Evolutionary conservation across 2,329 filamentous ascomycete species (phyloP).

Genomic region (Akanthomyces uredinophilus): DNA sequence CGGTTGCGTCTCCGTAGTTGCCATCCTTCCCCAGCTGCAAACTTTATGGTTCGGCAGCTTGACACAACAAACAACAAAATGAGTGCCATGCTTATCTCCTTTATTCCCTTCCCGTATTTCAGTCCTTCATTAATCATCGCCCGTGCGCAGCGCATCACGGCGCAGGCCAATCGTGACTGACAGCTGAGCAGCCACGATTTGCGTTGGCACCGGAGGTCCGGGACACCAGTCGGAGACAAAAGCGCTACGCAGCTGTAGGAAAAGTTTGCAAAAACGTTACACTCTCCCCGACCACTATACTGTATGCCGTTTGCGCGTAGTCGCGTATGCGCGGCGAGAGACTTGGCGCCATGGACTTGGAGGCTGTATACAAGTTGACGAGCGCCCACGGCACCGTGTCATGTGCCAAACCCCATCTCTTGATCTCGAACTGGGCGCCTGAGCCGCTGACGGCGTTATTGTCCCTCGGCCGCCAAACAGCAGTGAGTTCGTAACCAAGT

Average conservation of each 20-base stretch:
- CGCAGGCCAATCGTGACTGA: too few species aligned
- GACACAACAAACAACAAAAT: too few species aligned
- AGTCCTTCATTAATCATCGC: too few species aligned
- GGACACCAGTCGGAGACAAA: background rate
- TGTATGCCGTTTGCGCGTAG: constrained; percentile 22
- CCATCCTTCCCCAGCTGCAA: too few species aligned
- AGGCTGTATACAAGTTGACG: constrained; percentile 10
- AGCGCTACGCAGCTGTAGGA: background rate
- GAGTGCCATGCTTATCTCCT: too few species aligned
- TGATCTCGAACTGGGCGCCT: background rate
- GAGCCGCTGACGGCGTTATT: background rate
- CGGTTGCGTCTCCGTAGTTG: too few species aligned
- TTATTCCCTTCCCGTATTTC: too few species aligned
- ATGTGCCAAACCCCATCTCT: background rate
- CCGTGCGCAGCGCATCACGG: too few species aligned
- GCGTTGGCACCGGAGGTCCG: background rate
- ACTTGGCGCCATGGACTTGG: constrained; percentile 17
- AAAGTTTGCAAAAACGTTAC: background rate
- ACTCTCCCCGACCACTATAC: constrained; percentile 24
- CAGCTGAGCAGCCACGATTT: background rate
- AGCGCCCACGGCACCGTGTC: background rate
- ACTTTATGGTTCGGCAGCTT: too few species aligned
- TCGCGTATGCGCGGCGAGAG: background rate
- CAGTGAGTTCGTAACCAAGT: constrained; percentile 6
- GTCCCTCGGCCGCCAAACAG: background rate